Evolutionary conservation across 352 stramenopile genomes (phyloP), one percentile per base, ranked within the genome.

Genomic region (Globisporangium irregulare): DNA sequence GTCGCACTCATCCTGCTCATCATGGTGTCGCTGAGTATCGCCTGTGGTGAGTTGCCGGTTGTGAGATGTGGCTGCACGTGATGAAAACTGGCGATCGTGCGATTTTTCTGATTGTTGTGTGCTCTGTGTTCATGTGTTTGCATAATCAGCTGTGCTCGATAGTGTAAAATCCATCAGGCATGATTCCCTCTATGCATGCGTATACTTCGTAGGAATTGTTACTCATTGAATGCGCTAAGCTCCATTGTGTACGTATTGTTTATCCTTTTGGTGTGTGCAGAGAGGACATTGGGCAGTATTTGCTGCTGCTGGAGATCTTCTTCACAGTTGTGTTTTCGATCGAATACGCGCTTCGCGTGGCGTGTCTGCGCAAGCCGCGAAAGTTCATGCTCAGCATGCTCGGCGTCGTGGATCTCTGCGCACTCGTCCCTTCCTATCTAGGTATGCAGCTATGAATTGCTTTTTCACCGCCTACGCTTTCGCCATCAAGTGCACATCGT

Each of bases 311-410:
- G 7, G 87, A 95, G 63, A 76, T 91, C 36, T 84, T 89, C 54
- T 95, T 95, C 70, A 93, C 87, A 18, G 56, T 92, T 59, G 64
- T 92, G 12, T 95, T 95, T 63, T 84, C 85, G 5, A 75, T 93
- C 63, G 87, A 95, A 72, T 95, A 93, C 73, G 69, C 66, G 15
- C 69, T 93, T 29, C 85, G 87, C 14, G 67, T 95, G 20, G 51
- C 78, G 3, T 95, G 87, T 59, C 65, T 95, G 10, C 79, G 80
- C 5, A 77, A 82, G 43, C 85, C 87, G 34, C 63, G 67, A 53
- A 80, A 82, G 64, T 95, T 90, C 61, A 74, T 86, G 57, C 71
- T 87, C 27, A 95, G 86, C 54, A 64, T 90, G n/a, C 54, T 94
- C 15, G 87, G 87, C 24, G 73, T 94, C 32, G 73, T 95, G 48